Base-by-base conservation (phyloP, 2,329 filamentous ascomycete species). In the Plenodomus biglobosus region DNA sequence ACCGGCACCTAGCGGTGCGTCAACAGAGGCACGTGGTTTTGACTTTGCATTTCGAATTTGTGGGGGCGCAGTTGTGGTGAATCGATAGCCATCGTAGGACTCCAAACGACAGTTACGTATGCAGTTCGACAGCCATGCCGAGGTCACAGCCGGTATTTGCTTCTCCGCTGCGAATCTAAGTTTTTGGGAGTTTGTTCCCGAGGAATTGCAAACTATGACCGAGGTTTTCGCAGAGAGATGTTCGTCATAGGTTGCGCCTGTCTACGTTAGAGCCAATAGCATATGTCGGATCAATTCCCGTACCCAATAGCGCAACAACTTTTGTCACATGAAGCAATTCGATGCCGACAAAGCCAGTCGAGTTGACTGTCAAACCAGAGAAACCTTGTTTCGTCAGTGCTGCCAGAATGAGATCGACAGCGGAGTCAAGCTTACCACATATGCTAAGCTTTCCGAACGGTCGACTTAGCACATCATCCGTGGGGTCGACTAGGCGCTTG, bases 291-390 rank as follows among this genome's bases (percentile, higher is more conserved):
- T 36, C 40, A 44, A 49, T 50, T 51, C 19, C 44, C 73, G 59
- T 69, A 80, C 80, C 91, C 51, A 95, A 80, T 51, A 95, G 80
- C 32, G 79, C 79, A 20, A 95, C 80, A 2, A 87, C 78, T 70
- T 90, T 91, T 18, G 87, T 86, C 24, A 96, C 78, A 70, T 97
- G 94, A 56, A 92, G 80, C 8, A 96, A 79, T 62, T 96, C 90
- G 45, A 96, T 86, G 7, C 89, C 88, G 8, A 81, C 81, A 68
- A 97, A 96, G 5, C 87, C 88, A 2, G 91, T 90, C 1, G 88
- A 90, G 68, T 87, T 90, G 46, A 97, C 81, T 10, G 78, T 81
- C 53, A 96, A 73, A n/a, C 74, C 76, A 8, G 81, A 72, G 61
- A 96, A 92, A 1, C 82, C 88, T 66, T 48, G 24, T 27, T 15